Percentiles rank a stretch among this genome's conserved stretches.
These are phyloP conservation scores for Lepidium campestre DNA, from an alignment of 441 rosid genomes.

Conservation along the genomic window DNA sequence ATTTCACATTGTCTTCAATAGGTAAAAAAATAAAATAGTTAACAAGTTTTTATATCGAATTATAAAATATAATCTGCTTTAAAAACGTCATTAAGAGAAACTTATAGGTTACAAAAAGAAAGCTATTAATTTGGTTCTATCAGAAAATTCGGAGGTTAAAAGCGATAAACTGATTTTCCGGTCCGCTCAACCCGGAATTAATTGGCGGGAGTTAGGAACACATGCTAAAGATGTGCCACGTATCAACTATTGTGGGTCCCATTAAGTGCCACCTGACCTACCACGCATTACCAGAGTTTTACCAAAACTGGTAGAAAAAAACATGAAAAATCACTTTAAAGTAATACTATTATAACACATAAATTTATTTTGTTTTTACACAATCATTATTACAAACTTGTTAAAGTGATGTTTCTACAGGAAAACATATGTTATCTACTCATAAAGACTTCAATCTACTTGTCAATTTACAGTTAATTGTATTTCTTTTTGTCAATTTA, in stretches of 20 bases:
- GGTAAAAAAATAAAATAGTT: background rate
- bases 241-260: background rate
- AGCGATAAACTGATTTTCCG: constrained; percentile 23
- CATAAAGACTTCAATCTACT: background rate
- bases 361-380: background rate
- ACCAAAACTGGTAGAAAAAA: background rate
- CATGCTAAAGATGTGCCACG: constrained; percentile 10
- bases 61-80: background rate
- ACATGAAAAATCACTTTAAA: background rate
- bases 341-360: background rate
- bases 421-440: background rate
- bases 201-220: constrained; percentile 18
- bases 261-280: constrained; percentile 24
- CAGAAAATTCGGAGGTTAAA: constrained; percentile 20
- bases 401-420: background rate
- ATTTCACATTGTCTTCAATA: background rate
- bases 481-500: no score
- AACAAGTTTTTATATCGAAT: background rate
- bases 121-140: background rate
- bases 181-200: constrained; percentile 23
- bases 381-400: background rate
- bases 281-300: background rate
- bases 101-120: constrained; percentile 2
- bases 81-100: background rate
- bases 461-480: no score